A percentile compares a stretch with the other conserved stretches of the same genome.
Conservation (phyloP, 1,284 basidiomycete species). For the Cryptococcus sp. region DNA sequence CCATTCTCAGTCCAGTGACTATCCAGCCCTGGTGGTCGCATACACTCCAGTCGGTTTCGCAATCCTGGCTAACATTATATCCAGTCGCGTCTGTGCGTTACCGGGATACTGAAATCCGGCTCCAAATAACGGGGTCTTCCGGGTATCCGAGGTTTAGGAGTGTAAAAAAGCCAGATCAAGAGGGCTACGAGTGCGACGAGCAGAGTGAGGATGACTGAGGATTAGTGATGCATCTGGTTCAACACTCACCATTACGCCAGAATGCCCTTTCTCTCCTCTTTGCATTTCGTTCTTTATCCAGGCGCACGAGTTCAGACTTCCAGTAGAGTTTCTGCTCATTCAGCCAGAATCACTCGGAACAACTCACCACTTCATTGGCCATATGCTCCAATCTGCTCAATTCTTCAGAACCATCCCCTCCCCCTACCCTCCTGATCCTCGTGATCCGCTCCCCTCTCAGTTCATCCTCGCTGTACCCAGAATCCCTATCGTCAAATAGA, state of each 20-base stretch:
- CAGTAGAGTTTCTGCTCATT: slow-evolving; percentile 16
- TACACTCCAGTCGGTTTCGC: too few relatives aligned
- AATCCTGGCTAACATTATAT: too few relatives aligned
- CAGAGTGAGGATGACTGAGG: too few relatives aligned
- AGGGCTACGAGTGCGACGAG: too few relatives aligned
- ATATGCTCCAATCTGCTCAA: slow-evolving; percentile 31
- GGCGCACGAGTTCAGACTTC: slow-evolving; percentile 16
- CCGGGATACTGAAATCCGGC: too few relatives aligned
- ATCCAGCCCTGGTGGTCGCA: too few relatives aligned
- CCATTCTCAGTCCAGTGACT: too few relatives aligned
- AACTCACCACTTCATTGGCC: slow-evolving; percentile 36
- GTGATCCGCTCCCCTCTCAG: slow-evolving; percentile 5
- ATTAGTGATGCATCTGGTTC: too few relatives aligned
- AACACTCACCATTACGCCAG: background rate
- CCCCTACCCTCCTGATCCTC: slow-evolving; percentile 5
- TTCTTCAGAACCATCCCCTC: slow-evolving; percentile 11
- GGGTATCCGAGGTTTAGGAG: too few relatives aligned
- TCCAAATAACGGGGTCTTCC: too few relatives aligned
- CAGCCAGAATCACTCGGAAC: background rate
- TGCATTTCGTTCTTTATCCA: background rate
- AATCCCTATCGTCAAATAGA: slow-evolving; percentile 14
- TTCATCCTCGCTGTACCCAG: background rate
- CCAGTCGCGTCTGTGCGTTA: too few relatives aligned
- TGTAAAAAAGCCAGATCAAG: too few relatives aligned
- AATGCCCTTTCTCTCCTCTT: background rate